Evolutionary conservation across 2,329 filamentous ascomycete genomes (phyloP), one percentile per base, ranked within the genome.

Genomic region (Trichoderma hamatum): DNA sequence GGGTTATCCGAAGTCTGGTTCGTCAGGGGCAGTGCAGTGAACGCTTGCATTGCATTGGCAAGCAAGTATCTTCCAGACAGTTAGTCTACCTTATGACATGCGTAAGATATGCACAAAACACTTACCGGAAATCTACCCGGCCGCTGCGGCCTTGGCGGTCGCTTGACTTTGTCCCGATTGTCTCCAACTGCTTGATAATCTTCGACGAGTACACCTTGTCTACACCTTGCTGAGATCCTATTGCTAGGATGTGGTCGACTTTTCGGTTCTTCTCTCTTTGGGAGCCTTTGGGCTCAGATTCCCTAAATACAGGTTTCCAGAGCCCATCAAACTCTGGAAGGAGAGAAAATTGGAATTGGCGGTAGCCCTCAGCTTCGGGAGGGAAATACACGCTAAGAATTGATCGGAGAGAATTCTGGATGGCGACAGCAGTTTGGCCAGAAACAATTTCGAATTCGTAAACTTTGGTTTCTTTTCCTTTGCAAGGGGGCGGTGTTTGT

Each of bases 31-130:
- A 86, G 86, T 1, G 84, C 80, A 5, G 84, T 86, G 71, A 85
- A 86, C 0, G 83, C 80, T 75, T 89, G 87, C 84, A 90, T 87
- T 5, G 85, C 86, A 71, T 84, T 88, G 72, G 84, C 84, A 66
- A 89, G 84, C 61, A 90, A 81, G 72, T 88, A 89, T 71, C 88
- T 89, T 51, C 4, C 1, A 54, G 19, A 13, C 56, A 72, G 72
- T 68, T 56, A 67, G 52, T 21, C n/a, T 19, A 7, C 3, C 5
- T 28, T 56, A 30, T 21, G 10, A 11, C 36, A 21, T 56, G 14
- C 9, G 6, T 28, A 30, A 28, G n/a, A 21, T 26, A 10, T 14
- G 14, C n/a, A 16, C 3, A 14, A n/a, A n/a, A 49, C 3, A 73
- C 81, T 70, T 79, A 89, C 86, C 86, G 83, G 34, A 90, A 79